Conservation (phyloP, 2,329 filamentous ascomycete genomes). For the Coleophoma crateriformis region DNA sequence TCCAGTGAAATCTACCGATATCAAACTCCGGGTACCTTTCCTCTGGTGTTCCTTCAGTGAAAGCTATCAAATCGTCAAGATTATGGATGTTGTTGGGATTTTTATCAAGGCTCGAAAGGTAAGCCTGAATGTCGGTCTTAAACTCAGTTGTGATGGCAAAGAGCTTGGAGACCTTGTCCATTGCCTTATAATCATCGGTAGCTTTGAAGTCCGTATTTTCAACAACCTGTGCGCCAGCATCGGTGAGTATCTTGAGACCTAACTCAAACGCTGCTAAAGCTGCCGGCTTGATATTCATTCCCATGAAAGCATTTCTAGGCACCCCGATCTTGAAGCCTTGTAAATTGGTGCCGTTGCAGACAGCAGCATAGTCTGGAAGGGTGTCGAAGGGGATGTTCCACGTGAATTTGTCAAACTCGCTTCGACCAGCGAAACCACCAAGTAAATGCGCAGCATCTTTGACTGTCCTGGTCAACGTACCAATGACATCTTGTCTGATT, state of each 20-base stretch:
- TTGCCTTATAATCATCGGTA: conserved; percentile 33
- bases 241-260: conserved; percentile 42
- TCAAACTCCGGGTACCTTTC: conserved; percentile 56
- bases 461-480: conserved; percentile 37
- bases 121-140: conserved; percentile 44
- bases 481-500: background rate
- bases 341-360: conserved; percentile 47
- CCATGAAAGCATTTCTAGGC: conserved; percentile 47
- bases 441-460: conserved; percentile 57
- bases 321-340: conserved; percentile 56
- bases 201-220: conserved; percentile 52
- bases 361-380: conserved; percentile 45
- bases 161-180: background rate
- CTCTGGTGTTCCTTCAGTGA: conserved; percentile 37
- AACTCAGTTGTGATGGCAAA: conserved; percentile 53
- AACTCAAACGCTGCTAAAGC: conserved; percentile 46
- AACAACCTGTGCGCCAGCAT: conserved; percentile 51
- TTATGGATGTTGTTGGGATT: conserved; percentile 51
- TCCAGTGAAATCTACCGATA: background rate
- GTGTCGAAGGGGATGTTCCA: conserved; percentile 48
- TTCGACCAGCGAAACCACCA: conserved; percentile 54
- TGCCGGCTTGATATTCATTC: conserved; percentile 26
- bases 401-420: conserved; percentile 56
- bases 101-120: conserved; percentile 45
- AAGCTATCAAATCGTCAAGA: conserved; percentile 46